Conservation (phyloP, 148 eudicot species). For the Amaranthus palmeri region DNA sequence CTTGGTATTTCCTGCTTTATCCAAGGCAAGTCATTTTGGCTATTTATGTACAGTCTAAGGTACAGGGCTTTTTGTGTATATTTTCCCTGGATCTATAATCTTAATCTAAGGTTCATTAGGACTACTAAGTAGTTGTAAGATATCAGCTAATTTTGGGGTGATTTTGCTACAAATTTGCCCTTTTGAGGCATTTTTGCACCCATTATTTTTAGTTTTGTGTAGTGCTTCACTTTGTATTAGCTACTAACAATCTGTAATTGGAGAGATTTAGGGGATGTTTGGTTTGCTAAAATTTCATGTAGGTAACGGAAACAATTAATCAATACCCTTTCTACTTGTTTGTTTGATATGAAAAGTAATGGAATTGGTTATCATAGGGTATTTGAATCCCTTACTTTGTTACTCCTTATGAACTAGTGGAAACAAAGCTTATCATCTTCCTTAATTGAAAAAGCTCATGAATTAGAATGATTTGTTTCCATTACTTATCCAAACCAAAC, state of each 20-base stretch:
- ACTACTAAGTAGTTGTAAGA: neutral
- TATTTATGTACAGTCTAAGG: slow-evolving; percentile 27
- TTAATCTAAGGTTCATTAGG: slow-evolving; percentile 5
- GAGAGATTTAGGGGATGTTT: no score
- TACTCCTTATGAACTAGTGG: no score
- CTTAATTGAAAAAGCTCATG: no score
- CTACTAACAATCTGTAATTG: neutral
- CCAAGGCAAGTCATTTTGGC: slow-evolving; percentile 41
- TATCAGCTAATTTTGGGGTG: slow-evolving; percentile 11
- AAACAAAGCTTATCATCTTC: no score
- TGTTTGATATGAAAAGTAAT: no score
- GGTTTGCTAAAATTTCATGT: no score
- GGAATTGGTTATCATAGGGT: no score
- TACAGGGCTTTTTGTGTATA: slow-evolving; percentile 11
- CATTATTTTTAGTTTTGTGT: slow-evolving; percentile 11
- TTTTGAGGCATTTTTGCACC: slow-evolving; percentile 12
- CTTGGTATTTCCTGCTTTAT: neutral
- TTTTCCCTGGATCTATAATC: neutral
- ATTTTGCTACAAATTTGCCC: slow-evolving; percentile 15
- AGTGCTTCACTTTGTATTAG: slow-evolving; percentile 5
- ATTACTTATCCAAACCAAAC: no score
- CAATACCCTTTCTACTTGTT: no score
- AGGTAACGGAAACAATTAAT: no score
- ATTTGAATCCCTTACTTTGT: no score
- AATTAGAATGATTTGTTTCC: no score